Conservation (phyloP, 73 alveolate species). For the Symbiodinium natans region DNA sequence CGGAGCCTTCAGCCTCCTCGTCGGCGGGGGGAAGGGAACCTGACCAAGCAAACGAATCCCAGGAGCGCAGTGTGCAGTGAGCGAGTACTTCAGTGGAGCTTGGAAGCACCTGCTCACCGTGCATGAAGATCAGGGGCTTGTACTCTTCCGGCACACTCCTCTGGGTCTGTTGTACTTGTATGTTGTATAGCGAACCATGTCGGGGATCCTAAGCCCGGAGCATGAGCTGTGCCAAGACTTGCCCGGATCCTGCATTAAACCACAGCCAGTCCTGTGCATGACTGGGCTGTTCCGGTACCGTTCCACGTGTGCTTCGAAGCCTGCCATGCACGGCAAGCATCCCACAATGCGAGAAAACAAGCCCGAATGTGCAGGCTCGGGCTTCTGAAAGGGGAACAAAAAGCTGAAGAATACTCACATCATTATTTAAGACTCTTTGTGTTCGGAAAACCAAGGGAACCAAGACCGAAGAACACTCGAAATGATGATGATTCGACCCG, state of each 20-base stretch:
- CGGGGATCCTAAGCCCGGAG: too few relatives aligned
- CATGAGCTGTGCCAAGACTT: too few relatives aligned
- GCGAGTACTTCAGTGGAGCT: background rate
- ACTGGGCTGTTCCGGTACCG: conserved; percentile 90
- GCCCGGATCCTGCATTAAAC: too few relatives aligned
- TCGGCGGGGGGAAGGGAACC: conserved; percentile 72
- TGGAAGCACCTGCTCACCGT: background rate
- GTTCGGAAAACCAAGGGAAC: too few relatives aligned
- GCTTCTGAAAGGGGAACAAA: too few relatives aligned
- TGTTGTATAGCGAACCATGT: background rate
- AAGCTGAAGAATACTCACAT: too few relatives aligned
- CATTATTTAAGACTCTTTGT: too few relatives aligned
- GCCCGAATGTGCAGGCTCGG: too few relatives aligned
- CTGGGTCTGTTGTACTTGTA: background rate
- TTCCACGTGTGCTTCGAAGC: conserved; percentile 65
- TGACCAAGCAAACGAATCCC: background rate
- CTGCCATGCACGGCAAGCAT: background rate
- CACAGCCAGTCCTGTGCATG: conserved; percentile 92
- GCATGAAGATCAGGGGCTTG: conserved; percentile 70
- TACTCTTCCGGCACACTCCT: conserved; percentile 91
- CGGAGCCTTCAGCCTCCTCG: conserved; percentile 80
- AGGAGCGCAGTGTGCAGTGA: too few relatives aligned
- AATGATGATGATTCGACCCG: too few relatives aligned
- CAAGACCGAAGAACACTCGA: too few relatives aligned
- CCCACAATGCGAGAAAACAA: too few relatives aligned